A percentile compares a stretch with the other conserved stretches of the same genome.
Evolutionary conservation across 2,329 filamentous ascomycete species (phyloP).

Genomic region (Aspergillus tamarii): DNA sequence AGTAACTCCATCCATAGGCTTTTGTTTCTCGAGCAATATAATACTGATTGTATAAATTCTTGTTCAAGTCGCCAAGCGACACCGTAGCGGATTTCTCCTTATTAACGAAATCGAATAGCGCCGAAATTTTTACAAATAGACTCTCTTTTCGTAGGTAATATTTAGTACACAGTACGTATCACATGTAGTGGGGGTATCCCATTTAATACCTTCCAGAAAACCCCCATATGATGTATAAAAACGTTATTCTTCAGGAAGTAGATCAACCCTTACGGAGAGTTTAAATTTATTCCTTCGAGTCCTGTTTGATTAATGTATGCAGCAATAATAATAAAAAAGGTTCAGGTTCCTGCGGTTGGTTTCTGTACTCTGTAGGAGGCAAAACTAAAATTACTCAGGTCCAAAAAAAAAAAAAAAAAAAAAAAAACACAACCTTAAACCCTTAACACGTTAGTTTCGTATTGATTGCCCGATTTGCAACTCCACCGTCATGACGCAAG

Average conservation of each 20-base stretch:
- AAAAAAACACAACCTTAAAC: not conserved
- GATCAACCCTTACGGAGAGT: not conserved
- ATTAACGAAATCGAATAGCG: not conserved
- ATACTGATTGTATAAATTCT: too few species aligned
- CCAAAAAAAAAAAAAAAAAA: not conserved
- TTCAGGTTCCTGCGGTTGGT: not conserved
- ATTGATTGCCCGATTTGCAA: not conserved
- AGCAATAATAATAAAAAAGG: not conserved
- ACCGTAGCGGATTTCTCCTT: too few species aligned
- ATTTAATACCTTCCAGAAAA: not conserved
- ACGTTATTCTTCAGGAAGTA: not conserved
- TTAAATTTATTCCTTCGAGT: not conserved
- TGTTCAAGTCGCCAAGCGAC: not conserved
- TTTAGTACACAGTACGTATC: not conserved
- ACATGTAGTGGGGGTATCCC: not conserved
- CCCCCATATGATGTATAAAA: not conserved
- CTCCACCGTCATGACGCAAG: constrained; percentile 13
- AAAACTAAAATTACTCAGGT: not conserved
- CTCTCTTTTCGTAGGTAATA: not conserved
- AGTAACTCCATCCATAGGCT: not conserved
- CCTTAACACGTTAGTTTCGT: not conserved
- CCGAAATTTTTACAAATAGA: not conserved
- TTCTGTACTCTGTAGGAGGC: not conserved
- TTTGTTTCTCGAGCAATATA: not conserved
- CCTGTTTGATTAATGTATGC: not conserved